Percentiles rank a stretch among this genome's conserved stretches.
These are phyloP conservation scores for Syzygium jambos DNA, from an alignment of 345 rosid genomes.

Conservation along the genomic window DNA sequence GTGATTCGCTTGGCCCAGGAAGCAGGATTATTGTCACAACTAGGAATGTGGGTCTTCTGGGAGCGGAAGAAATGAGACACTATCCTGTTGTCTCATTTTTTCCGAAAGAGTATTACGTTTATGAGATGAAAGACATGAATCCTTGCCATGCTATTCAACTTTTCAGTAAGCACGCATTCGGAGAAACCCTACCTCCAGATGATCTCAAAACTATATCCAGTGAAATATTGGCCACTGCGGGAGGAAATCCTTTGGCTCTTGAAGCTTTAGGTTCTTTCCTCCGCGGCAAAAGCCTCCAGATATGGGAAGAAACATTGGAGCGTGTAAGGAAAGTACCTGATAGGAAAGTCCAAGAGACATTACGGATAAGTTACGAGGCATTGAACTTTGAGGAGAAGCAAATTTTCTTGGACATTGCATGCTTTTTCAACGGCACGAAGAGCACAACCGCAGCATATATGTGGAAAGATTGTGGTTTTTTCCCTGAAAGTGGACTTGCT, in stretches of 20 bases:
- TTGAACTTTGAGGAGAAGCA: not conserved
- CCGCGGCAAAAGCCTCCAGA: not conserved
- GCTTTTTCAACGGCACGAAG: not conserved
- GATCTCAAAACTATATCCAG: not conserved
- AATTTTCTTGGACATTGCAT: not conserved
- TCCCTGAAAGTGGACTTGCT: not conserved
- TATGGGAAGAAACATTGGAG: not conserved
- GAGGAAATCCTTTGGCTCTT: conserved; percentile 1
- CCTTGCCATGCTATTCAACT: not conserved
- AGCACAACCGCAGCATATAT: not conserved
- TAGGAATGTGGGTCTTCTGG: not conserved
- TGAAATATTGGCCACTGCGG: not conserved
- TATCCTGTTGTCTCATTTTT: not conserved
- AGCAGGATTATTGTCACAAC: conserved; percentile 7
- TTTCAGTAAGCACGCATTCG: not conserved
- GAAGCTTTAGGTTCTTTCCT: not conserved
- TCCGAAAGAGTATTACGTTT: not conserved
- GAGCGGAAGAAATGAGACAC: no score
- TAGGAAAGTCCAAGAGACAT: not conserved
- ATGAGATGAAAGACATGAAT: not conserved
- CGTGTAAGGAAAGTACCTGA: not conserved
- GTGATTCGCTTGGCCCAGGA: not conserved
- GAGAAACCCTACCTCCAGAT: not conserved
- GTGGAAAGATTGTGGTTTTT: not conserved
- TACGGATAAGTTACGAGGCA: not conserved